Evolutionary conservation across 208 protist species (phyloP).

Genomic region (Crithidia expoeki): DNA sequence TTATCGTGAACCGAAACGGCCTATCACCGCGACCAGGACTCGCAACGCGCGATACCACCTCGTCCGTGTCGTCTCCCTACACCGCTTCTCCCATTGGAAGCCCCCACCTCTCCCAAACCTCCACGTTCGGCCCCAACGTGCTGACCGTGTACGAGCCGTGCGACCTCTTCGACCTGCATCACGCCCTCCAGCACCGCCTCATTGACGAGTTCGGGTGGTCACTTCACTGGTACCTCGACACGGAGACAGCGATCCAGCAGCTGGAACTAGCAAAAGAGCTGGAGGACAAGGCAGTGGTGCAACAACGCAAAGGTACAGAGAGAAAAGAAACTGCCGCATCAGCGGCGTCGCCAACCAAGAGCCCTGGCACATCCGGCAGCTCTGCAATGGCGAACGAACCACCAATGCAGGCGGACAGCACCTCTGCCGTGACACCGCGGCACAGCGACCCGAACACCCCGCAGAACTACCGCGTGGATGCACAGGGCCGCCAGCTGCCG

Average conservation of each 20-base stretch:
- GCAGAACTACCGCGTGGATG: constrained; percentile 15
- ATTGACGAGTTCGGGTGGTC: constrained; percentile 28
- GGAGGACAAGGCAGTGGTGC: constrained; percentile 2
- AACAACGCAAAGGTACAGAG: not conserved
- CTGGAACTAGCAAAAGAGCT: constrained; percentile 16
- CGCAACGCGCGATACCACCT: not conserved
- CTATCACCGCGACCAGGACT: not conserved
- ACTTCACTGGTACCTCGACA: constrained; percentile 36
- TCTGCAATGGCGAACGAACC: not conserved
- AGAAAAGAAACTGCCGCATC: not conserved
- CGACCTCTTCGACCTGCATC: constrained; percentile 29
- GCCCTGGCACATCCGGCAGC: not conserved
- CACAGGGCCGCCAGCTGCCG: constrained; percentile 16
- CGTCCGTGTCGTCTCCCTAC: not conserved
- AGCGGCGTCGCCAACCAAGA: not conserved
- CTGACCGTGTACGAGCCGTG: constrained; percentile 14
- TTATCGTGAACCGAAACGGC: not conserved
- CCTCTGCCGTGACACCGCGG: constrained; percentile 1
- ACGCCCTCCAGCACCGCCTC: constrained; percentile 28
- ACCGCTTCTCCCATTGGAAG: not conserved
- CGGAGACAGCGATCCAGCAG: constrained; percentile 25
- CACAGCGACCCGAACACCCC: constrained; percentile 24
- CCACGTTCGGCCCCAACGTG: constrained; percentile 9
- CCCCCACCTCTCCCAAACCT: not conserved
- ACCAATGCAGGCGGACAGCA: not conserved